Base-by-base conservation (phyloP, 2,329 filamentous ascomycete genomes). In the Phoma sp. region DNA sequence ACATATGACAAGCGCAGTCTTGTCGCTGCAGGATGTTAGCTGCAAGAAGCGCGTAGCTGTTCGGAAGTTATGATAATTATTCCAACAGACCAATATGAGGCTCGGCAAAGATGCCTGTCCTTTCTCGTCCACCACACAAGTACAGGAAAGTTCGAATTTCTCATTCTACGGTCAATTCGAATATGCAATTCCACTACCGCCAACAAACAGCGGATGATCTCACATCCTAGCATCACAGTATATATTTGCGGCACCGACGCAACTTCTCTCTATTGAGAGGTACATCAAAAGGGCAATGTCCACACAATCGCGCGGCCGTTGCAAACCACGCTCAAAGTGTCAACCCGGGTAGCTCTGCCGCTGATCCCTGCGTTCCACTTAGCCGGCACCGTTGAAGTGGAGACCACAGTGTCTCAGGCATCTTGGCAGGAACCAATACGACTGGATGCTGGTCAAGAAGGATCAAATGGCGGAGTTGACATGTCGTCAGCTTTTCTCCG, bases 391-490 rank as follows among this genome's bases (percentile, higher is more conserved):
- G 19, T 53, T 32, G 22, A 39, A 49, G 51, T 55, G 51, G 51
- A 49, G 25, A 33, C 39, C 17, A 19, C 29, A 35, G 33, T 49
- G 51, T 55, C 39, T 49, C 51, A 55, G 40, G 40, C 22, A 33
- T 41, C 31, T 47, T 25, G 38, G 38, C 37, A 41, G 22, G 51
- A 39, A 29, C 39, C 39, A 38, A 43, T 49, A 49, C 45, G 44
- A 45, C 36, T 55, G 44, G 40, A 35, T 40, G 35, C 27, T 35
- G 38, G 39, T 43, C 17, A 35, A 9, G 35, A 38, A 55, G 45
- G 51, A 55, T 49, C 39, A 40, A 38, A 33, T 21, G 21, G 33
- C 44, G 38, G 35, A 45, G 21, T 44, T n/a, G 9, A 43, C 21
- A 29, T 19, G 39, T 39, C 44, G 21, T 40, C 39, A 44, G 44